phyloP scores from a whole-genome alignment of 179 eudicot species.

The Camellia oleifera region DNA sequence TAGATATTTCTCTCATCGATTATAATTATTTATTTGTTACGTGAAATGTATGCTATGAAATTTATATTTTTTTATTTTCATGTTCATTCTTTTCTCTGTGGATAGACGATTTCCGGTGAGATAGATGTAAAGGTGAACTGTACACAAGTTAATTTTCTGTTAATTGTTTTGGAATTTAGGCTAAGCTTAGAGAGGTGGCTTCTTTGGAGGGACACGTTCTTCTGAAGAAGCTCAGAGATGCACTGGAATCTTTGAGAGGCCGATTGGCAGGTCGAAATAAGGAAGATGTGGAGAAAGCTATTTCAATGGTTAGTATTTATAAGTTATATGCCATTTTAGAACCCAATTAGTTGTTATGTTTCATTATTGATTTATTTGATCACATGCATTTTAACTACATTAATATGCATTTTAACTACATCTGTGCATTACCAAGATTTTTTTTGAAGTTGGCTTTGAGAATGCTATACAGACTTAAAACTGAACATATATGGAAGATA shows the following conservation, averaged over 20 bases:
- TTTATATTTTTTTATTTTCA: not conserved
- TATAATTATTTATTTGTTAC: not conserved
- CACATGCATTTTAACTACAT: not conserved
- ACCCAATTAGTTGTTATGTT: not conserved
- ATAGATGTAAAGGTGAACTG: not conserved
- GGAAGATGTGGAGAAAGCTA: conserved; percentile 96
- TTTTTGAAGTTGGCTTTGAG: not conserved
- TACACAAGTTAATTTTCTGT: not conserved
- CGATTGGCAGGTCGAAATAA: conserved; percentile 78
- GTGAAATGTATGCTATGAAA: not conserved
- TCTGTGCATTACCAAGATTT: not conserved
- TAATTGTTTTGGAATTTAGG: conserved; percentile 36
- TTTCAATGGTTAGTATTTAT: conserved; percentile 65
- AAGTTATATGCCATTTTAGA: not conserved
- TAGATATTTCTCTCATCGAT: not conserved
- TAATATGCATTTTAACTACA: not conserved
- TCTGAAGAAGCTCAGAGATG: conserved; percentile 91
- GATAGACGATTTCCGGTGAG: not conserved
- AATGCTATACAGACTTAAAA: not conserved
- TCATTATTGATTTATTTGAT: not conserved
- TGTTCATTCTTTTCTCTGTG: not conserved
- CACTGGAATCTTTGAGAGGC: conserved; percentile 81
- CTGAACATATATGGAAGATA: not conserved
- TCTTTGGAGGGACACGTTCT: conserved; percentile 96
- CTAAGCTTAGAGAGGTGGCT: conserved; percentile 73